Percentiles rank a stretch among this genome's conserved stretches.
Evolutionary conservation across 1,139 yeast species (phyloP).

Genomic region (Chernovozyma sophiae-reginae): DNA sequence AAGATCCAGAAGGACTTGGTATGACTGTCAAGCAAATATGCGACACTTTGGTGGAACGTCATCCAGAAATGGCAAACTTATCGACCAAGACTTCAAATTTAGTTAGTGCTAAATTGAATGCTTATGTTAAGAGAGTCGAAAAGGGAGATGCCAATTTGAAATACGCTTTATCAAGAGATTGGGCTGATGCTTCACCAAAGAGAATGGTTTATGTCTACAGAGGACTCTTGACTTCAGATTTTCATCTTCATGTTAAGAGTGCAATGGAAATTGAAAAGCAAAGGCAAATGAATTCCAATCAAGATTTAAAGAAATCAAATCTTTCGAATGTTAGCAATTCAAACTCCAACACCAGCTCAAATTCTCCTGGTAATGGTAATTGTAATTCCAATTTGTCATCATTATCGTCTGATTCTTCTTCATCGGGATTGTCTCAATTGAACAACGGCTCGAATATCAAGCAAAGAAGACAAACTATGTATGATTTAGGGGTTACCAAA

Average conservation of each 20-base stretch:
- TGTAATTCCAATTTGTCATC: neutral
- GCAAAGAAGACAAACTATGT: slow-evolving; percentile 48
- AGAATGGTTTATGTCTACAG: slow-evolving; percentile 85
- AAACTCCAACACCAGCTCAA: neutral
- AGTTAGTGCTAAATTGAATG: slow-evolving; percentile 77
- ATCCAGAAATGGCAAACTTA: slow-evolving; percentile 76
- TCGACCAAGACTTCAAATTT: slow-evolving; percentile 78
- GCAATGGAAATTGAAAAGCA: slow-evolving; percentile 36
- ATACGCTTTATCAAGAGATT: slow-evolving; percentile 75
- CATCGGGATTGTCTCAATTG: neutral
- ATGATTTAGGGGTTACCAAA: slow-evolving; percentile 41
- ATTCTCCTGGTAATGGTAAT: neutral
- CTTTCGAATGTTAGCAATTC: neutral
- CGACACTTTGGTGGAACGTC: slow-evolving; percentile 65
- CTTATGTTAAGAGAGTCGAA: slow-evolving; percentile 78
- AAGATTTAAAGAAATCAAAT: neutral
- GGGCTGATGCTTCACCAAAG: slow-evolving; percentile 87
- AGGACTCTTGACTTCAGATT: slow-evolving; percentile 68
- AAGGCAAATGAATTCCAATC: neutral
- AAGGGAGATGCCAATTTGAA: slow-evolving; percentile 69
- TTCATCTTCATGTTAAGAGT: slow-evolving; percentile 62
- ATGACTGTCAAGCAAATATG: slow-evolving; percentile 85
- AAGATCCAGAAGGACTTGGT: slow-evolving; percentile 65
- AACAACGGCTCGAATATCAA: slow-evolving; percentile 14
- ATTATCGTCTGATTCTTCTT: neutral